phyloP scores from a whole-genome alignment of 2,329 filamentous ascomycete species.

The Epichloe sp. region DNA sequence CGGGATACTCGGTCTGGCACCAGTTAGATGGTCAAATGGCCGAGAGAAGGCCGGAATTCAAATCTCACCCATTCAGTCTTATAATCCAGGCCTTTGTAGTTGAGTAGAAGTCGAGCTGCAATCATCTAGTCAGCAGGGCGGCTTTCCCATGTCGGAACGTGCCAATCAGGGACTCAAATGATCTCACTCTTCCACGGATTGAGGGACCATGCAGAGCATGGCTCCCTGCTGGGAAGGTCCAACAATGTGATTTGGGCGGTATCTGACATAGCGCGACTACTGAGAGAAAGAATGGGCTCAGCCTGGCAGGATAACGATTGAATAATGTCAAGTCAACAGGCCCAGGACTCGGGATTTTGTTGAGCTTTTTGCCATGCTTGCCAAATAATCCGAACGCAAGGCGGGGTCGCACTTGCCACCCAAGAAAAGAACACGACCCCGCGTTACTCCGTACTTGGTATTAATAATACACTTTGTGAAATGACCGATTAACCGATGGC shows the following conservation, averaged over 20 bases:
- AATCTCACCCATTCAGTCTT: constrained; percentile 46
- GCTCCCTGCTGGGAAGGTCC: constrained; percentile 44
- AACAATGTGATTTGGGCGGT: constrained; percentile 37
- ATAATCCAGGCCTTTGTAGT: constrained; percentile 52
- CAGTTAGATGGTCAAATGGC: constrained; percentile 42
- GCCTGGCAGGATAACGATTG: no score
- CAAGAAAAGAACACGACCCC: no score
- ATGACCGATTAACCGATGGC: no score
- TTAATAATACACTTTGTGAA: no score
- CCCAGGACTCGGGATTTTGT: no score
- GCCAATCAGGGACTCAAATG: background rate
- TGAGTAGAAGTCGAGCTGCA: constrained; percentile 49
- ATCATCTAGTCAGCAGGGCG: background rate
- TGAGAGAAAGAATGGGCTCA: no score
- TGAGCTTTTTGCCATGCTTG: no score
- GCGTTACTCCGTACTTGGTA: no score
- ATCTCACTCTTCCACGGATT: constrained; percentile 58
- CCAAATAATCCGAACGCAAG: no score
- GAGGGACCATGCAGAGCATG: constrained; percentile 43
- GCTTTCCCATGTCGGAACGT: background rate
- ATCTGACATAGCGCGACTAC: constrained; percentile 15
- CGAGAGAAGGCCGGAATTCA: no score
- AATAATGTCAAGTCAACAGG: no score
- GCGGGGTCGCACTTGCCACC: no score
- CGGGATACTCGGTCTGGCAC: constrained; percentile 2